These are phyloP conservation scores for Boletus edulis DNA, from an alignment of 768 basidiomycete species.

Conservation along the genomic window DNA sequence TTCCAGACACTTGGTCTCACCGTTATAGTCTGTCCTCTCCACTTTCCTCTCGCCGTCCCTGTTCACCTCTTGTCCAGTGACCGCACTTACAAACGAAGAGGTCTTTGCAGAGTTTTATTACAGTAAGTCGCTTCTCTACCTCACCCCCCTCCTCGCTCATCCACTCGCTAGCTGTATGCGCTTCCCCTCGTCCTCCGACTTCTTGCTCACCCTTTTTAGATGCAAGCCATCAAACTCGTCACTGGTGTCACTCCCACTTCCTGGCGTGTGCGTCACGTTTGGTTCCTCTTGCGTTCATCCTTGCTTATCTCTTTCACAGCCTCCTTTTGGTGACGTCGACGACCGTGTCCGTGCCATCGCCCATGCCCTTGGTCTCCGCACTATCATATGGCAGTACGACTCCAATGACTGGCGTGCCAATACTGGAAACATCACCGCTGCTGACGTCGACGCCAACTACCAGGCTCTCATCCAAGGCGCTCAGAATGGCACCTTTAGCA, in stretches of 20 bases:
- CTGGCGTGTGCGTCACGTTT: slow-evolving; percentile 46
- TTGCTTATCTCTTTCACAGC: slow-evolving; percentile 31
- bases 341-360: slow-evolving; percentile 75
- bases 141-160: not conserved
- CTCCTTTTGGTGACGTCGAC: slow-evolving; percentile 68
- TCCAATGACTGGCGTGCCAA: slow-evolving; percentile 73
- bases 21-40: slow-evolving; percentile 42
- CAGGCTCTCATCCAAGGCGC: slow-evolving; percentile 48
- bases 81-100: slow-evolving; percentile 55
- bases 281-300: not conserved
- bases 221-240: slow-evolving; percentile 54
- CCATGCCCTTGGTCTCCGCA: slow-evolving; percentile 61
- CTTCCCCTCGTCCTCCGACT: too few species aligned
- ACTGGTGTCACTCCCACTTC: slow-evolving; percentile 56
- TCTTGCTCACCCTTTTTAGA: slow-evolving; percentile 23
- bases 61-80: slow-evolving; percentile 39
- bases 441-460: slow-evolving; percentile 53
- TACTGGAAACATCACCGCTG: slow-evolving; percentile 40
- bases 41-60: not conserved
- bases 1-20: slow-evolving; percentile 32
- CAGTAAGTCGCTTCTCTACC: slow-evolving; percentile 36
- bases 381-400: slow-evolving; percentile 72
- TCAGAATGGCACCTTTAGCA: slow-evolving; percentile 39
- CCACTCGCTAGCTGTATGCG: slow-evolving; percentile 23
- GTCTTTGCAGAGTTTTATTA: slow-evolving; percentile 82